Percentiles rank a stretch among this genome's conserved stretches.
Conservation (phyloP, 176 grass and related monocot species). For the Pontederia paniculata region DNA sequence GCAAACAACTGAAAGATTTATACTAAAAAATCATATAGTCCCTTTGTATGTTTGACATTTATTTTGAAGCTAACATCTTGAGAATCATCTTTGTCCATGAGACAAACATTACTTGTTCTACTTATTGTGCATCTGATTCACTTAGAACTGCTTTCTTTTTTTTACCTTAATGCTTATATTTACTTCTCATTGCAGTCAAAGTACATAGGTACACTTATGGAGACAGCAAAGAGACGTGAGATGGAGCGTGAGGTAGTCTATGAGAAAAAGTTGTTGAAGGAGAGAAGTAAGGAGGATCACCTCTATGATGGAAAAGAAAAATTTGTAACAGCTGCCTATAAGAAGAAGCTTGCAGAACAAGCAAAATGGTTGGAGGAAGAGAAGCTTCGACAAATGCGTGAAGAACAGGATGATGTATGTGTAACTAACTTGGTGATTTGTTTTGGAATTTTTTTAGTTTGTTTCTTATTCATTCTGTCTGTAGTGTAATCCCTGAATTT, state of each 20-base stretch:
- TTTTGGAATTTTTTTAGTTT: neutral
- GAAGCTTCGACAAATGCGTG: constrained; percentile 41
- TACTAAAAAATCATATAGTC: no score
- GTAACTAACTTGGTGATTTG: neutral
- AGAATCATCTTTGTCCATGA: no score
- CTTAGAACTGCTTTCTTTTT: neutral
- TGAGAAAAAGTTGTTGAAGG: constrained; percentile 88
- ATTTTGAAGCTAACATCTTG: no score
- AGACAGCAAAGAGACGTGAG: constrained; percentile 80
- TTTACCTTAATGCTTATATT: neutral
- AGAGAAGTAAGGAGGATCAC: constrained; percentile 91
- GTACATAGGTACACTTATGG: constrained; percentile 80
- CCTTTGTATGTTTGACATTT: no score
- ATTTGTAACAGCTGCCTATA: constrained; percentile 86
- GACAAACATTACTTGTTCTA: no score
- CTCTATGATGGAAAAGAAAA: constrained; percentile 77
- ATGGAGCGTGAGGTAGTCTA: constrained; percentile 85
- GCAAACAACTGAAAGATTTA: no score
- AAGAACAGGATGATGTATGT: constrained; percentile 94
- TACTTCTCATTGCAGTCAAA: constrained; percentile 52
- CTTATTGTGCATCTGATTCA: no score
- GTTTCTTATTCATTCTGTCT: neutral
- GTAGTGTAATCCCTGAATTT: neutral
- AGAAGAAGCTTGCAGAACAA: constrained; percentile 87
- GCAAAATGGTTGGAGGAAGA: constrained; percentile 89